These are phyloP conservation scores for Lodderomyces jiufengensis DNA, from an alignment of 1,139 yeast genomes.

Conservation along the genomic window DNA sequence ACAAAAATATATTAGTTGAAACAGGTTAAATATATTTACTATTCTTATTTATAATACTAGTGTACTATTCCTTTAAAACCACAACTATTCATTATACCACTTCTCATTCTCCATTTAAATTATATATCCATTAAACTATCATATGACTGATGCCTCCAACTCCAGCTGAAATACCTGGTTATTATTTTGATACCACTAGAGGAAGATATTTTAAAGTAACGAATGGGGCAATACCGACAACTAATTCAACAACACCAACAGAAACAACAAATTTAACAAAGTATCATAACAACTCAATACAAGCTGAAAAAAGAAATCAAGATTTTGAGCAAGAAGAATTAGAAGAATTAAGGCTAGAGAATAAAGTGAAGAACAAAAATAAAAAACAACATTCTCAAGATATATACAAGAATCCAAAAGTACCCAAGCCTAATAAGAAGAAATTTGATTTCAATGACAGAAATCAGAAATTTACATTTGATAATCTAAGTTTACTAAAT, in stretches of 20 bases:
- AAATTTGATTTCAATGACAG: not conserved
- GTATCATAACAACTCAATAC: slow-evolving; percentile 36
- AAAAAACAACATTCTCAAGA: slow-evolving; percentile 5
- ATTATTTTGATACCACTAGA: slow-evolving; percentile 40
- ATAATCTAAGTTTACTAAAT: slow-evolving; percentile 6
- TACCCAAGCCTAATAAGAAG: not conserved
- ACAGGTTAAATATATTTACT: not conserved
- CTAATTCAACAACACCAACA: slow-evolving; percentile 8
- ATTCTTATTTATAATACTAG: no score
- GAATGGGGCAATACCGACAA: slow-evolving; percentile 28
- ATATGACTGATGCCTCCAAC: slow-evolving; percentile 8
- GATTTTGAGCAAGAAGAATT: slow-evolving; percentile 12
- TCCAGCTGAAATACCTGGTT: slow-evolving; percentile 39
- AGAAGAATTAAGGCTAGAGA: slow-evolving; percentile 7
- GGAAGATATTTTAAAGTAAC: slow-evolving; percentile 44
- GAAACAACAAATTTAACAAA: slow-evolving; percentile 8
- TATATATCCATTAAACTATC: no score
- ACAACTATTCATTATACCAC: not conserved
- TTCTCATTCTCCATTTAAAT: no score
- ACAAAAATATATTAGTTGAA: not conserved
- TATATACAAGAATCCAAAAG: slow-evolving; percentile 3
- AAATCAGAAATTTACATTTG: slow-evolving; percentile 1
- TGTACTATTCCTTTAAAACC: no score
- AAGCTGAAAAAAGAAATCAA: slow-evolving; percentile 23
- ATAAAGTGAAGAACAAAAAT: slow-evolving; percentile 17